Evolutionary conservation across 148 eudicot genomes (phyloP).

Genomic region (Silene uniflora): DNA sequence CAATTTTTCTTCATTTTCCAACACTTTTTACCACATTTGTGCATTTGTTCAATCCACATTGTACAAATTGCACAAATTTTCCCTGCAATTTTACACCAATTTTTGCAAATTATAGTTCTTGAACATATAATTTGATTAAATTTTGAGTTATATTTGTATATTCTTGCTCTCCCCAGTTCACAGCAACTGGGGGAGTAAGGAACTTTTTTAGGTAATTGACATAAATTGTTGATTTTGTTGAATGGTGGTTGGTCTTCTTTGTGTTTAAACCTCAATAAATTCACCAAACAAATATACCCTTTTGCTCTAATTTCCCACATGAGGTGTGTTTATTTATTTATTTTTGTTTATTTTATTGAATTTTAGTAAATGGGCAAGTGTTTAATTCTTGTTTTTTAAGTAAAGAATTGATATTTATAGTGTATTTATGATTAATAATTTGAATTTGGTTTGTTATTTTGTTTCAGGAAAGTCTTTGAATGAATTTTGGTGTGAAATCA

Average conservation of each 20-base stretch:
- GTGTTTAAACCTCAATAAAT: background rate
- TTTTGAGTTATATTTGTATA: background rate
- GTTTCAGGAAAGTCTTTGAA: background rate
- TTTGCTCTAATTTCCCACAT: background rate
- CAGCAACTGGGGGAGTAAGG: slow-evolving; percentile 27
- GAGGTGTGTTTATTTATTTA: background rate
- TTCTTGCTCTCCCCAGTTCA: slow-evolving; percentile 30
- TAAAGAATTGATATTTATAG: background rate
- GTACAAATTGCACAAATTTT: background rate
- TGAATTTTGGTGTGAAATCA: background rate
- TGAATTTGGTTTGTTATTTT: background rate
- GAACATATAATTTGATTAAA: too few species aligned
- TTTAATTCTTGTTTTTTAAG: slow-evolving; percentile 1
- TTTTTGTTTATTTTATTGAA: background rate
- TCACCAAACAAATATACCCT: slow-evolving; percentile 13
- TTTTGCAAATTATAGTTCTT: too few species aligned
- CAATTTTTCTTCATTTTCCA: background rate
- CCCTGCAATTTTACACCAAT: background rate
- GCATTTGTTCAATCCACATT: background rate
- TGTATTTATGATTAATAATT: background rate
- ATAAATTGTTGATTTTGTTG: background rate
- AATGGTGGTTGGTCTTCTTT: slow-evolving; percentile 17
- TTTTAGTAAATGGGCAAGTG: background rate
- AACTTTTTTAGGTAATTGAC: background rate
- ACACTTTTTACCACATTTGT: background rate